Conservation (phyloP, 2,329 filamentous ascomycete genomes). For the Claviceps sp. region DNA sequence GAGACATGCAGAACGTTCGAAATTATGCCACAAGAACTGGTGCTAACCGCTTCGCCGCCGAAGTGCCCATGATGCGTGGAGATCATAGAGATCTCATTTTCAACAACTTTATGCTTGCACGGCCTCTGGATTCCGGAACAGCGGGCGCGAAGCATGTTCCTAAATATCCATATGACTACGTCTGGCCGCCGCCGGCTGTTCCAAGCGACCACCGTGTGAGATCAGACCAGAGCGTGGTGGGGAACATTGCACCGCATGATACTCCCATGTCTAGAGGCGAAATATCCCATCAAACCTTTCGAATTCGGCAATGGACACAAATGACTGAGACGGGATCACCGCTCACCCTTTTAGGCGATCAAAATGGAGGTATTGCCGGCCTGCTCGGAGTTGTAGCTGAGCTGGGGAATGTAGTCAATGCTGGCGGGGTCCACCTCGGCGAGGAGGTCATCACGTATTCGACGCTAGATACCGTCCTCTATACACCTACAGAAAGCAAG, state of each 20-base stretch:
- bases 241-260: conserved; percentile 15
- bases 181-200: conserved; percentile 67
- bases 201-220: conserved; percentile 45
- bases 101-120: conserved; percentile 56
- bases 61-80: conserved; percentile 39
- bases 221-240: conserved; percentile 11
- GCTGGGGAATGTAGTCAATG: conserved; percentile 2
- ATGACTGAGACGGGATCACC: conserved; percentile 29
- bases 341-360: conserved; percentile 16
- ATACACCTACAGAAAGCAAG: conserved; percentile 66
- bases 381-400: conserved; percentile 9
- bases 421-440: conserved; percentile 33
- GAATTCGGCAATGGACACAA: conserved; percentile 65
- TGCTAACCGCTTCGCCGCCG: conserved; percentile 31
- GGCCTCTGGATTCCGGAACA: conserved; percentile 27
- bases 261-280: conserved; percentile 39
- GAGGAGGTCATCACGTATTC: conserved; percentile 49
- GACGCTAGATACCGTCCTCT: conserved; percentile 60
- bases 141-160: conserved; percentile 16
- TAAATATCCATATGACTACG: conserved; percentile 32
- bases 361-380: conserved; percentile 12
- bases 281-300: conserved; percentile 57
- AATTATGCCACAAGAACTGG: conserved; percentile 11
- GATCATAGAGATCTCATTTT: conserved; percentile 37
- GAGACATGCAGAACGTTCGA: conserved; percentile 11